Base-by-base conservation (phyloP, 1,284 basidiomycete species). In the Pisolithus thermaeus region DNA sequence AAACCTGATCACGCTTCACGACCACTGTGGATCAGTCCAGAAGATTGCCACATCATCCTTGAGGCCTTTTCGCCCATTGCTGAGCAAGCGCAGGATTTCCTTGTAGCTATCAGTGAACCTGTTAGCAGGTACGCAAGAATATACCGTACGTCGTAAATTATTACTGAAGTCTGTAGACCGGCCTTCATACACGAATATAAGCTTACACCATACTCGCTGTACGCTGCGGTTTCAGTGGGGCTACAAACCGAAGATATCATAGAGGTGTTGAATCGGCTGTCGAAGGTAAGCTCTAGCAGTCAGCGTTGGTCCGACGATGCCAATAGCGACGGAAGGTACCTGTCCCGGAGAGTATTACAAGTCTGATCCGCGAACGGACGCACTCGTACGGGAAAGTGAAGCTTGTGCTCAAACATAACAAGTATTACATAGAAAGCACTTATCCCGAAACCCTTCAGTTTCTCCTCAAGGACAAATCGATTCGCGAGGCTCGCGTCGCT, bases 161-260 rank as follows among this genome's bases (percentile, higher is more conserved):
- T 65, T 56, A 63, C 57, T 41, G 49, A 60, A 51, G 51, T 60
- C 55, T 40, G n/a, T 66, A 94, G 93, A 74, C 97, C 97, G 40
- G 87, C 91, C 32, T 92, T 97, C 71, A 96, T 99, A 57, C 97
- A 99, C 73, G 97, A 99, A 77, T 99, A 98, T 80, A 94, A 97
- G 72, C 84, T 99, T 63, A 98, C 96, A 47, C 89, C 95, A 44
- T 97, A 98, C 70, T 97, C 95, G 23, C 78, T 99, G 27, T 98
- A 99, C 70, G 97, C 97, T 49, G 97, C 97, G 51, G 96, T 99
- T 56, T 98, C 95, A 14, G 97, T 99, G 53, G 97, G 97, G 22
- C 75, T 99, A 36, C 92, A 98, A 68, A 99, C 97, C 3, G 88
- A 96, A 64, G 95, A 99, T 68, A 99, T 99, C 62, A 97, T 99